Base-by-base conservation (phyloP, 2,329 filamentous ascomycete species). In the Microdochium trichocladiopsis region DNA sequence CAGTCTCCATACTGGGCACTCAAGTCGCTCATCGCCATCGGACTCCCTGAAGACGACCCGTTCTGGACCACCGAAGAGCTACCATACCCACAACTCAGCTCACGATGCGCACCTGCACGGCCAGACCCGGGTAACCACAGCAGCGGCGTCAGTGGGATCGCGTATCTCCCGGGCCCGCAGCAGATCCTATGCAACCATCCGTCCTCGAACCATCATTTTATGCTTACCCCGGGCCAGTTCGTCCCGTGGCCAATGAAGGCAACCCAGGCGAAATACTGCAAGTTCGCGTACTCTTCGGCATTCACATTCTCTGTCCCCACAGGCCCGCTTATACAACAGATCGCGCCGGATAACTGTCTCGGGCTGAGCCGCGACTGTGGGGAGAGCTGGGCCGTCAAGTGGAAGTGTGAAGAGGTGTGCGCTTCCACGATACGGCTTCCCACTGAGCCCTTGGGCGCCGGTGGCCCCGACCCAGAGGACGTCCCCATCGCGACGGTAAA, bases 1-100 rank as follows among this genome's bases (percentile, higher is more conserved):
- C 78, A 81, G 54, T 80, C 77, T 0, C 67, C 71, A 0, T 82
- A 80, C 57, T 81, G 78, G 78, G 72, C 70, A 8, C 61, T 80
- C 22, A 81, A 81, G 52, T 71, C 72, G 0, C 69, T 81, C 2
- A 62, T 78, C 1, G 69, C 68, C 0, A 60, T 78, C 0, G 66
- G 64, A 0, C 52, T 80, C 0, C 54, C 64, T 0, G 54, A 58
- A 1, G 55, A 60, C 0, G 65, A 77, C 48, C 58, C 64, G 0
- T 80, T 82, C 51, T 82, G 78, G 78, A 60, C 58, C 0, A 58
- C 63, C 0, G 53, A 71, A 2, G 72, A 80, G 50, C 49, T 56
- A 0, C 55, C 61, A 9, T 69, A 72, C 52, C 67, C 70, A 22
- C n/a, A 45, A 22, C n/a, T 22, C 18, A 18, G 18, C 14, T 16